These are phyloP conservation scores for Erythrophleum fordii DNA, from an alignment of 306 rosid genomes.

Conservation along the genomic window DNA sequence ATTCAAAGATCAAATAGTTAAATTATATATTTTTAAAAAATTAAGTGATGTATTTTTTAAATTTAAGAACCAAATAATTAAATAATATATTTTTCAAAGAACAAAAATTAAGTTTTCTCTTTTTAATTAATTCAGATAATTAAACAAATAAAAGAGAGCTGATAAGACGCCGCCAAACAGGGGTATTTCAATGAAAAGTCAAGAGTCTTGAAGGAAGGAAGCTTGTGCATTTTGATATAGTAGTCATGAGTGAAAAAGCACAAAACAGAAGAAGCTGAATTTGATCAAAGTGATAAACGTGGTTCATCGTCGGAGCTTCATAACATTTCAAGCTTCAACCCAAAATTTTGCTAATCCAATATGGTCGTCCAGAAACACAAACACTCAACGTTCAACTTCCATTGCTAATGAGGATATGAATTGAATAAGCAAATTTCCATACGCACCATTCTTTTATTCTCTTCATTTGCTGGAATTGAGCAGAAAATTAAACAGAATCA, in stretches of 20 bases:
- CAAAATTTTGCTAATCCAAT: too few species aligned
- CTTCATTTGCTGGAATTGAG: too few species aligned
- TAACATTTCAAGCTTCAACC: neutral
- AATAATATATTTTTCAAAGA: too few species aligned
- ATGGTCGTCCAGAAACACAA: too few species aligned
- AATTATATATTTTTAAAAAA: neutral
- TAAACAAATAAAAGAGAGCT: neutral
- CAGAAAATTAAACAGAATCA: too few species aligned
- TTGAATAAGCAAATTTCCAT: too few species aligned
- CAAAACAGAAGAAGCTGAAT: neutral
- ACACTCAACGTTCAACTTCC: too few species aligned
- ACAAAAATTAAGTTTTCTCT: too few species aligned
- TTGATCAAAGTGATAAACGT: slow-evolving; percentile 16
- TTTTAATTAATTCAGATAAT: neutral
- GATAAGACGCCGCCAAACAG: neutral
- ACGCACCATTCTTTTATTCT: too few species aligned
- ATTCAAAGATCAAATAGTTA: neutral
- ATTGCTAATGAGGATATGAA: too few species aligned
- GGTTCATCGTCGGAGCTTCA: neutral
- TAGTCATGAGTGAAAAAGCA: neutral
- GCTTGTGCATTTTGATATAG: neutral
- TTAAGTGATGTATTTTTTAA: too few species aligned
- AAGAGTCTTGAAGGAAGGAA: neutral
- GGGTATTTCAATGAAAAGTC: neutral
- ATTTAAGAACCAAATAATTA: too few species aligned